These are phyloP conservation scores for Zhuliangozyma blackwelliae DNA, from an alignment of 1,139 yeast species.

Conservation along the genomic window DNA sequence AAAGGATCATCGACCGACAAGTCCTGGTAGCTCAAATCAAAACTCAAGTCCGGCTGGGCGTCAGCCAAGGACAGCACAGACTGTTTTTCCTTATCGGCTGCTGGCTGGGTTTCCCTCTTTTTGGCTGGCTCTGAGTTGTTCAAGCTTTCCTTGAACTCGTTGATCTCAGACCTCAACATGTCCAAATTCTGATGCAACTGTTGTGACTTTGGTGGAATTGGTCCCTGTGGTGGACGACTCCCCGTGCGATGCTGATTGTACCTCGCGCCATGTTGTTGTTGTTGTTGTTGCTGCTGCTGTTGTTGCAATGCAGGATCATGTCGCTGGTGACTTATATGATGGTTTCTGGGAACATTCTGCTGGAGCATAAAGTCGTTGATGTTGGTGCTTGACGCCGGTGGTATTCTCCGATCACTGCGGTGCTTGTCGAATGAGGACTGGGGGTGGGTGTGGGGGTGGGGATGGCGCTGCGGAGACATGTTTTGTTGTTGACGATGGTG, in stretches of 20 bases:
- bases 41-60: constrained; percentile 28
- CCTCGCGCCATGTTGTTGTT: too few species aligned
- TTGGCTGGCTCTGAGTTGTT: constrained; percentile 21
- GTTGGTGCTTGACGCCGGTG: constrained; percentile 12
- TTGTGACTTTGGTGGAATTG: constrained; percentile 18
- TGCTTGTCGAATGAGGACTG: constrained; percentile 1
- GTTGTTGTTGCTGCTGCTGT: too few species aligned
- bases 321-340: constrained; percentile 12
- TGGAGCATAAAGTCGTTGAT: constrained; percentile 8
- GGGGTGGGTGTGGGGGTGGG: neutral
- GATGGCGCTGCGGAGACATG: too few species aligned
- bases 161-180: constrained; percentile 40
- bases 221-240: neutral
- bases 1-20: constrained; percentile 39
- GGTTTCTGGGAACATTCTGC: constrained; percentile 7
- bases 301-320: neutral
- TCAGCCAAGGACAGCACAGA: neutral
- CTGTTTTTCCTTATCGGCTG: neutral
- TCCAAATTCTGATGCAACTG: constrained; percentile 43
- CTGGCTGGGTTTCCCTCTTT: constrained; percentile 2
- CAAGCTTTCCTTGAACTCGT: constrained; percentile 45
- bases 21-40: constrained; percentile 39
- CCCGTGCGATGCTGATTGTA: too few species aligned
- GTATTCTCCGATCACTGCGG: constrained; percentile 2
- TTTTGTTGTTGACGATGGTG: too few species aligned